These are phyloP conservation scores for Exophiala sideris DNA, from an alignment of 2,329 filamentous ascomycete genomes.

Conservation along the genomic window DNA sequence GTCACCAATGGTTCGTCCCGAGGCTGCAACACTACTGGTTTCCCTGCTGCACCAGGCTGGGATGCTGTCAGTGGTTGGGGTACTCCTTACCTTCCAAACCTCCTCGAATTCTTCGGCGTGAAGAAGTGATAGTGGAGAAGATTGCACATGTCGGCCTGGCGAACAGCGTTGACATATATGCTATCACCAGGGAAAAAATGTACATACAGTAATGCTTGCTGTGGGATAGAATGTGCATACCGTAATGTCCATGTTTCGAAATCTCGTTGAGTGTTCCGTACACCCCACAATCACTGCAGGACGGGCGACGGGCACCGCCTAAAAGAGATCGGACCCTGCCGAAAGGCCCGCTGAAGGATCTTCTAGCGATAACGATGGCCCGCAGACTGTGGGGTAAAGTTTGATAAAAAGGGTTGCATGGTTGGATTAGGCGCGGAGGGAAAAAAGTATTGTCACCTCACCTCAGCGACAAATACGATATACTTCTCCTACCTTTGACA, in stretches of 20 bases:
- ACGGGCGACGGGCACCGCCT: too few species aligned
- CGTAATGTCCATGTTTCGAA: too few species aligned
- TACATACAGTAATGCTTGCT: too few species aligned
- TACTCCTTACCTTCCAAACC: slow-evolving; percentile 29
- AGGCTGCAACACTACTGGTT: slow-evolving; percentile 35
- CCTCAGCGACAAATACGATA: background rate
- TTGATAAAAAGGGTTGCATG: slow-evolving; percentile 1
- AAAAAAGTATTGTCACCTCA: too few species aligned
- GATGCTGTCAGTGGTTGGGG: slow-evolving; percentile 36
- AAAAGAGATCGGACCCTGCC: too few species aligned
- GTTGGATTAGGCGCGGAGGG: background rate
- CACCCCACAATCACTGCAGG: too few species aligned
- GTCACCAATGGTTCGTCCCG: slow-evolving; percentile 32
- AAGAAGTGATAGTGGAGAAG: slow-evolving; percentile 11
- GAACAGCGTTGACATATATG: too few species aligned
- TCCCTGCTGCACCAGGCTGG: slow-evolving; percentile 33
- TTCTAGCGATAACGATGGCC: too few species aligned
- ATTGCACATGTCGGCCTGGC: background rate
- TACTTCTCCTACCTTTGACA: background rate
- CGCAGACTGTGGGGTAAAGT: background rate
- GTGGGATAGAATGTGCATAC: too few species aligned
- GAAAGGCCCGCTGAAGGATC: too few species aligned
- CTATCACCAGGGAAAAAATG: too few species aligned
- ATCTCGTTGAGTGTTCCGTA: too few species aligned
- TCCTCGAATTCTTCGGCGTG: slow-evolving; percentile 21